These are phyloP conservation scores for Hericium rajendrae DNA, from an alignment of 768 basidiomycete species.

Conservation along the genomic window DNA sequence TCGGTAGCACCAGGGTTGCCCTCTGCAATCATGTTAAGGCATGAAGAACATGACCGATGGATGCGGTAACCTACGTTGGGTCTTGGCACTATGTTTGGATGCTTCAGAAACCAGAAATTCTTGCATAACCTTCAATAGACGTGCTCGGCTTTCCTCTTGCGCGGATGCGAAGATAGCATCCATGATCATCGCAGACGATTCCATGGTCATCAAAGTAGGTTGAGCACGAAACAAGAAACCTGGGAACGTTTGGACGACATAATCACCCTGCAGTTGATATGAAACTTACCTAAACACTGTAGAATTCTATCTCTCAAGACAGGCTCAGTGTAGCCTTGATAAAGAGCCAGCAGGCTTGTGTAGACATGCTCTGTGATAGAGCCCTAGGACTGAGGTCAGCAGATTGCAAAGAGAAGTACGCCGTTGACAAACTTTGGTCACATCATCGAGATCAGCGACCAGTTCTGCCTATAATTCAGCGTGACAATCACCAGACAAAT, in stretches of 20 bases:
- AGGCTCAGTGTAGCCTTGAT: slow-evolving; percentile 52
- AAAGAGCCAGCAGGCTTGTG: slow-evolving; percentile 55
- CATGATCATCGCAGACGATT: slow-evolving; percentile 76
- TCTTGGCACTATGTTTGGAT: slow-evolving; percentile 60
- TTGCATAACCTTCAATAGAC: slow-evolving; percentile 80
- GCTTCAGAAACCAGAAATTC: slow-evolving; percentile 85
- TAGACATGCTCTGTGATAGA: slow-evolving; percentile 83
- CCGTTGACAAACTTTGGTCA: slow-evolving; percentile 7
- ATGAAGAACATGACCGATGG: neutral
- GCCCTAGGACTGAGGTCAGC: slow-evolving; percentile 28
- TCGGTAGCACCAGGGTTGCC: slow-evolving; percentile 32
- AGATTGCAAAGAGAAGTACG: neutral
- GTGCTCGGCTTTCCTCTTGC: slow-evolving; percentile 62
- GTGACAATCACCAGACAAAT: neutral
- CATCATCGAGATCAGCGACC: slow-evolving; percentile 10
- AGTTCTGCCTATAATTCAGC: slow-evolving; percentile 3
- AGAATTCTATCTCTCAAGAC: slow-evolving; percentile 63
- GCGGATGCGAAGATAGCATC: slow-evolving; percentile 74
- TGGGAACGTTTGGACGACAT: slow-evolving; percentile 20
- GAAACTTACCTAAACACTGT: slow-evolving; percentile 69
- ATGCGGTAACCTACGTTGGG: slow-evolving; percentile 38
- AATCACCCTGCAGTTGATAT: neutral
- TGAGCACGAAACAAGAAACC: slow-evolving; percentile 90
- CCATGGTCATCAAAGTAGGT: slow-evolving; percentile 82
- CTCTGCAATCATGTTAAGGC: slow-evolving; percentile 2